Conservation (phyloP, 257 asterid genomes). For the Parsonsia alboflavescens region DNA sequence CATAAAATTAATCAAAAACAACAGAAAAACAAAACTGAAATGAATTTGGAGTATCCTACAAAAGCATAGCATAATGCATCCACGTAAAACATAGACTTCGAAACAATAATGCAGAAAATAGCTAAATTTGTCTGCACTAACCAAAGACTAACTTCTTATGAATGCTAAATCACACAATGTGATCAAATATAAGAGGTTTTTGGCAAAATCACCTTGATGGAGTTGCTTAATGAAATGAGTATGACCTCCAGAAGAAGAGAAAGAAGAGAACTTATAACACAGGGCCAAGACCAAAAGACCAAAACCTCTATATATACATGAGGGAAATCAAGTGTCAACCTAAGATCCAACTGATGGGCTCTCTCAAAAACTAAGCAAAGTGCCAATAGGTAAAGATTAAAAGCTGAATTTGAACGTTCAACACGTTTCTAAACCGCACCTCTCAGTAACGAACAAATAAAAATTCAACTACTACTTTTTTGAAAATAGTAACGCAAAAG, state of each 20-base stretch:
- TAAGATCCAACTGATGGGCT: conserved; percentile 22
- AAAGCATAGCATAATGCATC: background rate
- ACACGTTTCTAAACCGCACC: conserved; percentile 35
- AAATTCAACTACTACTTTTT: conserved; percentile 1
- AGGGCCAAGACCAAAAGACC: conserved; percentile 9
- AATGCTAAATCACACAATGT: background rate
- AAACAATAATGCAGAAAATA: background rate
- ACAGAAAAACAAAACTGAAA: background rate
- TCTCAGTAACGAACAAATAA: conserved; percentile 35
- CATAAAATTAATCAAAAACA: background rate
- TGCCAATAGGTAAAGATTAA: conserved; percentile 24
- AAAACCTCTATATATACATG: conserved; percentile 26
- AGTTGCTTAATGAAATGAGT: conserved; percentile 1
- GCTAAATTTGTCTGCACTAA: background rate
- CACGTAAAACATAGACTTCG: background rate
- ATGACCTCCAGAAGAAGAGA: background rate
- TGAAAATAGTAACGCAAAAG: conserved; percentile 1
- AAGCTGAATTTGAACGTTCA: conserved; percentile 22
- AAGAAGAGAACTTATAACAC: conserved; percentile 1
- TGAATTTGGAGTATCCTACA: background rate
- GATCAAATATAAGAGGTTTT: background rate
- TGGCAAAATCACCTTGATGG: conserved; percentile 11
- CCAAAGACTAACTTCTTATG: background rate
- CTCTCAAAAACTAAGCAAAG: conserved; percentile 35
- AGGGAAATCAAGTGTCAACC: background rate